Evolutionary conservation across 2,329 filamentous ascomycete genomes (phyloP), one percentile per base, ranked within the genome.

Genomic region (Penicillium expansum): DNA sequence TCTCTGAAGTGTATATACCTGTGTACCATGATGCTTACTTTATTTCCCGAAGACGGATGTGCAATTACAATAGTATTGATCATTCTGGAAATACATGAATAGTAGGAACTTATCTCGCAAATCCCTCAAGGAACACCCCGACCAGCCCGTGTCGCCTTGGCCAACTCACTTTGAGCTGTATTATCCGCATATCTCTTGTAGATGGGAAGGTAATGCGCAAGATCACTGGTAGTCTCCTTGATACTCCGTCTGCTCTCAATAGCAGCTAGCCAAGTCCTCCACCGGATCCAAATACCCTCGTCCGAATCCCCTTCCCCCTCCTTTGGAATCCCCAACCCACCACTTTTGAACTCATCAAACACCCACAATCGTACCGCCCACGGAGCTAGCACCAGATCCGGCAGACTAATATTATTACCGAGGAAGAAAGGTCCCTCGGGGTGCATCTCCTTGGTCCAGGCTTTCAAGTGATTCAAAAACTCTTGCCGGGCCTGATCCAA

Each of bases 311-410:
- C 32, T 48, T 37, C 16, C 5, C 32, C 32, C 5, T 27, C 16
- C 14, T 76, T 79, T 1, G 80, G 81, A 39, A 85, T 76, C 0
- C 79, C 77, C n/a, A 80, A 59, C 0, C 82, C 82, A 1, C 78
- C 79, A 1, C 77, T 79, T 68, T 92, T 92, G 69, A 88, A 92
- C 60, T 90, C 81, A 64, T 92, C 88, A 62, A 92, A 86, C 6
- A 91, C 76, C 78, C 88, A 92, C 20, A 91, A 69, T 14, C 89
- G 79, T 65, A 86, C 82, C 0, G 86, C 85, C 88, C 88, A 92
- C 0, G 89, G 89, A 37, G 86, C 89, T 3, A 92, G 75, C 60
- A 85, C 82, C 24, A 91, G 77, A 70, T 93, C 90, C 14, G 91
- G 83, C 20, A 92, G 73, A 52, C 81, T 81, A n/a, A 90, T 82